Base-by-base conservation (phyloP, 306 rosid species). In the Acacia crassicarpa region DNA sequence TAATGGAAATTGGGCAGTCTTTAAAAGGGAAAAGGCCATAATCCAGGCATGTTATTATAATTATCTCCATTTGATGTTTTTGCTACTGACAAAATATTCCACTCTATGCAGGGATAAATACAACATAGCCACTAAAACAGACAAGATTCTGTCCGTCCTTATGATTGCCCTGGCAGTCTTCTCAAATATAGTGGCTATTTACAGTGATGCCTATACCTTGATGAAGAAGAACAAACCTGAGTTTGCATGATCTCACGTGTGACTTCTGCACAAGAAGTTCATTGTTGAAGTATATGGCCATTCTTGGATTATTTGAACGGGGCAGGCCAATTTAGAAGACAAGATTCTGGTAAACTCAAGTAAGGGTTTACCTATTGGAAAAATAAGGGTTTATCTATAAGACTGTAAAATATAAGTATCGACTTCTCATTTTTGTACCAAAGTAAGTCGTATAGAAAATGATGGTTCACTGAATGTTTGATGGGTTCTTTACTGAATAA, bases 91-190 rank as follows among this genome's bases (percentile, higher is more conserved):
- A 69, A 46, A 17, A 43, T 8, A 78, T 66, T 78, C 72, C 77
- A 59, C 74, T 59, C 15, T 70, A 15, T 79, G 44, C 92, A 94
- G 98, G 92, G 95, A 94, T 78, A 83, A 80, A 9, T 83, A 86
- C 89, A 76, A 86, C 87, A 88, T 92, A 13, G 98, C 97, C 41
- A 94, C 97, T 2, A 87, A 78, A 87, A 81, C 83, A 78, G 97
- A 94, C 86, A 94, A 87, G 87, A 85, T 89, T 75, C 72, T 92
- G 40, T 84, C 94, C 3, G 43, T 87, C 58, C n/a, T 89, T 44
- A 94, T 94, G 98, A 88, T 94, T 72, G 86, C 84, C 30, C 87
- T 94, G 11, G 94, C 97, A 35, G 93, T 92, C 61, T 87, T 94
- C 76, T 90, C 97, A 45, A 94, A 85, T 61, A 76, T 53, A 59